Base-by-base conservation (phyloP, 208 protist genomes). In the Vickermania spadyakhi region DNA sequence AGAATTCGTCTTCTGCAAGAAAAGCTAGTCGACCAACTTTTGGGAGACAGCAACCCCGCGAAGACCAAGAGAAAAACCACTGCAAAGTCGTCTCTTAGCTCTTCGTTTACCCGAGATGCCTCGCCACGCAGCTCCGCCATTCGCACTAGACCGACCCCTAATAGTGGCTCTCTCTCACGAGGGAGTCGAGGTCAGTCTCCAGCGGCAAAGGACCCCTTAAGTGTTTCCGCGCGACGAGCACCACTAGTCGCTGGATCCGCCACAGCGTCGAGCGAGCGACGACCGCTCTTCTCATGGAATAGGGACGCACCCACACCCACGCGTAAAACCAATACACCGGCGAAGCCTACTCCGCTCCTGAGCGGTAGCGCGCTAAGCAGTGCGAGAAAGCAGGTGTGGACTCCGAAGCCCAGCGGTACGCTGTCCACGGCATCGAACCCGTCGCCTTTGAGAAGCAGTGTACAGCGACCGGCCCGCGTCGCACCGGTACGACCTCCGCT, bases 1-100 rank as follows among this genome's bases (percentile, higher is more conserved):
- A 77, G 86, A n/a, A 81, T 91, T 58, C 82, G 83, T 0, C 71
- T 89, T 63, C 69, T 93, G 22, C 80, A 93, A 50, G 73, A 84
- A 60, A 84, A 77, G n/a, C 75, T 93, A 3, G 86, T 75, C 1
- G 79, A 93, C 50, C 72, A 81, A 50, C 31, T 91, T 7, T 73
- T 93, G 13, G 52, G 52, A 2, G 69, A 67, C 23, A 49, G 28
- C 14, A 36, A 50, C 7, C 26, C 28, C 26, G 7, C 36, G 18
- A 45, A 45, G 36, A 7, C 36, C 36, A 45, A 45, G 36, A 45
- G 36, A 7, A 7, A 7, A 23, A 55, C 7, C 51, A 28, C 51
- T 23, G 51, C 26, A 22, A 18, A 7, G 5, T 27, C 13, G 51
- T 5, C 51, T 18, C n/a, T n/a, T n/a, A n/a, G n/a, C n/a, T 55